Conservation (phyloP, 2,329 filamentous ascomycete genomes). For the Fusarium decemcellulare region DNA sequence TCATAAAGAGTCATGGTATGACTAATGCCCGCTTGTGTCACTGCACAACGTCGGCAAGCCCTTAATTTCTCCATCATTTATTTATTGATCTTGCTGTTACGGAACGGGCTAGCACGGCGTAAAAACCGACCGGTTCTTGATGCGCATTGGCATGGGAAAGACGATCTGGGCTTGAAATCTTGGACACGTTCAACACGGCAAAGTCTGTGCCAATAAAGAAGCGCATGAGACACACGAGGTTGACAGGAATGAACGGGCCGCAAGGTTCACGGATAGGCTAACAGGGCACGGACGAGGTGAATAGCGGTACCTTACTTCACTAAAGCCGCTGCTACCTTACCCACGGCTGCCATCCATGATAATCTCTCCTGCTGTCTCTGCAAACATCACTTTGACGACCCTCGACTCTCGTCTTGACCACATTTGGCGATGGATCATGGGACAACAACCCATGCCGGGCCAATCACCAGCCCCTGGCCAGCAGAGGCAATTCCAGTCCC, state of each 20-base stretch:
- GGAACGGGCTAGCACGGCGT: not conserved
- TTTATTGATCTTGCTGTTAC: too few species aligned
- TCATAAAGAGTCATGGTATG: conserved; percentile 15
- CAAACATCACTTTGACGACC: conserved; percentile 4
- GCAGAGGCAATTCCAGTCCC: not conserved
- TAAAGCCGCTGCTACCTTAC: not conserved
- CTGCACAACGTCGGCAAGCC: not conserved
- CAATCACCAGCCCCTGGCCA: conserved; percentile 26
- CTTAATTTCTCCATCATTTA: not conserved
- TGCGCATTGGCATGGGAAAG: not conserved
- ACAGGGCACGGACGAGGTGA: conserved; percentile 30
- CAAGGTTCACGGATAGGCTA: conserved; percentile 27
- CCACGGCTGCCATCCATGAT: not conserved
- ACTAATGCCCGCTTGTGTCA: not conserved
- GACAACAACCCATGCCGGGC: conserved; percentile 3
- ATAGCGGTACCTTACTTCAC: not conserved
- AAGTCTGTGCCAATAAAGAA: conserved; percentile 25
- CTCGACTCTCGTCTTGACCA: conserved; percentile 8
- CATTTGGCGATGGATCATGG: conserved; percentile 15
- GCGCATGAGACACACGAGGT: conserved; percentile 27
- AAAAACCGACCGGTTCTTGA: not conserved
- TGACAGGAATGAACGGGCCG: conserved; percentile 22
- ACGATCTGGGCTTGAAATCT: not conserved
- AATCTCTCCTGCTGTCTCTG: not conserved
- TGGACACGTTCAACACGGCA: not conserved